Percentiles rank a stretch among this genome's conserved stretches.
Conservation (phyloP, 2,329 filamentous ascomycete species). For the Colletotrichum salicis region DNA sequence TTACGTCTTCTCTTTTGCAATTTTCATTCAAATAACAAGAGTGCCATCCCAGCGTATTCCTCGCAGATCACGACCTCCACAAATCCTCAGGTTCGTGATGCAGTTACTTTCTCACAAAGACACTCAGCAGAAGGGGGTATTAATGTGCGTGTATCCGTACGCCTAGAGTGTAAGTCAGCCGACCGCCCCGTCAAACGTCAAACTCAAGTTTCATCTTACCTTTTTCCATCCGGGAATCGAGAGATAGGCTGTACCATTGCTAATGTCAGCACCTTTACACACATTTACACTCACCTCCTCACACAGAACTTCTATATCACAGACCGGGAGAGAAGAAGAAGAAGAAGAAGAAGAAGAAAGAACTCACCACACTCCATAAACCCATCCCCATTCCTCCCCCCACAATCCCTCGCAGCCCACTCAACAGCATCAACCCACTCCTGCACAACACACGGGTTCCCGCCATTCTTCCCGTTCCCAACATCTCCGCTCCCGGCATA, state of each 20-base stretch:
- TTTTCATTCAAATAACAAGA: no score
- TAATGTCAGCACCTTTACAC: no score
- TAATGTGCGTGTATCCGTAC: not conserved
- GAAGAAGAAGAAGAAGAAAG: not conserved
- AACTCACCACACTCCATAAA: not conserved
- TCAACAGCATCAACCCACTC: not conserved
- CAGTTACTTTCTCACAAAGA: not conserved
- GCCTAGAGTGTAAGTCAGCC: not conserved
- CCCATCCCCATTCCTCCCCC: not conserved
- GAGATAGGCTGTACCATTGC: not conserved
- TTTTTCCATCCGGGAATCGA: not conserved
- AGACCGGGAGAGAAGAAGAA: not conserved
- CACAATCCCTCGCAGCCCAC: not conserved
- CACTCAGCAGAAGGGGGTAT: not conserved
- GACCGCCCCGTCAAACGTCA: no score
- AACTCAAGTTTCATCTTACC: not conserved
- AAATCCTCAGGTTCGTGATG: no score
- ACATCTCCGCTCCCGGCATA: not conserved
- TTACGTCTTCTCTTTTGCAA: no score
- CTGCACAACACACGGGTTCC: not conserved
- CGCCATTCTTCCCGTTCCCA: no score
- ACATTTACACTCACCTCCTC: no score
- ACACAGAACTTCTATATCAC: no score
- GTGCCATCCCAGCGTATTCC: no score
- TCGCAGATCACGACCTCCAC: no score